These are phyloP conservation scores for Orbilia quercus DNA, from an alignment of 2,329 filamentous ascomycete genomes.

Conservation along the genomic window DNA sequence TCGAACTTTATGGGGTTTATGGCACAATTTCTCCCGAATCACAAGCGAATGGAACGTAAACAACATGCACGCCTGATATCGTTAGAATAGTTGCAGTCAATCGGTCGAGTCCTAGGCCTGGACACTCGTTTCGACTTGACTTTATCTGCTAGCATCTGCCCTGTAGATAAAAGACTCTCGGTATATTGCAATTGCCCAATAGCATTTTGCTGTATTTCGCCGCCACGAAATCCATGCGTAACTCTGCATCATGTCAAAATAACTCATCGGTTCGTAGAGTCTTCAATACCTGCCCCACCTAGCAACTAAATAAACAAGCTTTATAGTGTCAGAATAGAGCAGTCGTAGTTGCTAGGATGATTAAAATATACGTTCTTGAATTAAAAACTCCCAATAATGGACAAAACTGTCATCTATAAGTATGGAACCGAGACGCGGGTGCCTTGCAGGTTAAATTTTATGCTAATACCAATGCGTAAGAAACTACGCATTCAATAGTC, in stretches of 20 bases:
- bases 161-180: slow-evolving; percentile 8
- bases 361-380: neutral
- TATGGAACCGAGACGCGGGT: slow-evolving; percentile 40
- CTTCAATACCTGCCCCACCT: too few relatives aligned
- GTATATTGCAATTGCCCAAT: slow-evolving; percentile 25
- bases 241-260: too few relatives aligned
- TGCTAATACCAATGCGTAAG: neutral
- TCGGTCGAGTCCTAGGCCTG: neutral
- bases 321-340: slow-evolving; percentile 16
- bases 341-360: slow-evolving; percentile 3
- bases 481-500: too few relatives aligned
- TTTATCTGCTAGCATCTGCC: slow-evolving; percentile 8
- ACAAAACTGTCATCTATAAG: neutral
- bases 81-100: neutral
- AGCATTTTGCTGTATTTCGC: too few relatives aligned
- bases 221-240: too few relatives aligned
- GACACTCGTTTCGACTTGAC: slow-evolving; percentile 4
- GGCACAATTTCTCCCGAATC: too few relatives aligned
- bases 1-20: too few relatives aligned
- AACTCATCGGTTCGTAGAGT: too few relatives aligned
- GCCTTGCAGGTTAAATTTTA: slow-evolving; percentile 40
- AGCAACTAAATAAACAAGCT: slow-evolving; percentile 38
- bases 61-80: neutral
- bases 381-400: neutral
- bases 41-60: too few relatives aligned